Evolutionary conservation across 192 early-diverging fungal species (phyloP).

Genomic region (Phycomyces nitens): DNA sequence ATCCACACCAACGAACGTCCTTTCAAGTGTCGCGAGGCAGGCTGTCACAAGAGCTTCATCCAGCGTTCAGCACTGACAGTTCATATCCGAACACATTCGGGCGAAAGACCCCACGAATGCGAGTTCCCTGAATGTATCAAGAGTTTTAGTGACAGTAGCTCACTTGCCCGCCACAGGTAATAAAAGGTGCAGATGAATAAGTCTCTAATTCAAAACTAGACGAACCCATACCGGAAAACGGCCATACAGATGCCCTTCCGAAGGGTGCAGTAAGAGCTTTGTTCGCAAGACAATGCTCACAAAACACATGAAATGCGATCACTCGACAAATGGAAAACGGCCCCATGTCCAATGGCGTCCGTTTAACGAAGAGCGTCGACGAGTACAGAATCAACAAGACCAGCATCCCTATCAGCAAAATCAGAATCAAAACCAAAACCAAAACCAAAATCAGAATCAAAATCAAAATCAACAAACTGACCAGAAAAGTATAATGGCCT

Average conservation of each 20-base stretch:
- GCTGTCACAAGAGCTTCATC: conserved; percentile 77
- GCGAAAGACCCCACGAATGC: conserved; percentile 66
- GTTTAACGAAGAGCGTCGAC: conserved; percentile 33
- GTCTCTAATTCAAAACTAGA: conserved; percentile 1
- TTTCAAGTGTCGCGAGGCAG: conserved; percentile 55
- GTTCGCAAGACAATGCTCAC: neutral
- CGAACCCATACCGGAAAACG: conserved; percentile 69
- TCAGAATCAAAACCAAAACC: neutral
- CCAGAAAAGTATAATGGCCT: conserved; percentile 2
- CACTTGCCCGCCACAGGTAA: conserved; percentile 63
- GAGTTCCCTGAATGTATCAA: conserved; percentile 65
- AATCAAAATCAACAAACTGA: neutral
- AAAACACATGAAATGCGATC: conserved; percentile 38
- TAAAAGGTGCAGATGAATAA: no score
- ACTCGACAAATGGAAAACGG: conserved; percentile 22
- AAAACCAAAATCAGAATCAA: neutral
- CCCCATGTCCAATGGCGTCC: conserved; percentile 33
- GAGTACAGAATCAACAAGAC: conserved; percentile 16
- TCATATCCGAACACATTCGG: conserved; percentile 72
- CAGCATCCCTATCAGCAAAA: no score
- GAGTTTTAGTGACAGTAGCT: conserved; percentile 74
- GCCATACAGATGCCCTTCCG: conserved; percentile 47
- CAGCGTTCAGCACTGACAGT: conserved; percentile 75
- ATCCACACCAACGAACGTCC: conserved; percentile 78
- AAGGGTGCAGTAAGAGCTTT: conserved; percentile 48